Base-by-base conservation (phyloP, 139 green algal species). In the Ostreobium quekettii region DNA sequence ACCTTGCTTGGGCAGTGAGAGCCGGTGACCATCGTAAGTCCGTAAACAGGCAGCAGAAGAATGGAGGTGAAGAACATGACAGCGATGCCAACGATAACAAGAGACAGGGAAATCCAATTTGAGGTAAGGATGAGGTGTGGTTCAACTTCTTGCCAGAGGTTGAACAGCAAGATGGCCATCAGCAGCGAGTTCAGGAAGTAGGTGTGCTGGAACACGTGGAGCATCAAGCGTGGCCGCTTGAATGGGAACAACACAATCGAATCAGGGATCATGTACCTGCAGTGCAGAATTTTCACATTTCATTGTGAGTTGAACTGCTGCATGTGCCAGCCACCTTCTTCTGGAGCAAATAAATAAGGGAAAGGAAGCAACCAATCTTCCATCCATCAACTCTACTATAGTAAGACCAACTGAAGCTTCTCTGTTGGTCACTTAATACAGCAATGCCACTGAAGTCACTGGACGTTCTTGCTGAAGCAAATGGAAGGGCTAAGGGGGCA, bases 181-280 rank as follows among this genome's bases (percentile, higher is more conserved):
- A 46, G 35, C 36, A 77, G 64, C 26, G 47, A 36, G 64, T 76
- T 81, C 30, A 76, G 67, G 48, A 78, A 77, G 48, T 81, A 81
- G 15, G 70, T 62, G 4, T 59, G 38, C 48, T 76, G 75, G 31
- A 81, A 48, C 57, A 73, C 48, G 42, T 42, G 57, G n/a, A 81
- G 66, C 39, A 75, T 60, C 2, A 81, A 4, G 35, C 70, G 75
- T 0, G 75, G 75, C 29, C 47, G 37, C 30, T 56, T 35, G 42
- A 81, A 69, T 68, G 67, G 76, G 48, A 81, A 81, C 1, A 81
- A 62, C 58, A 56, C 5, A 22, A 48, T 42, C 0, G 63, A 74
- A 37, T 74, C 63, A 29, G 61, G 35, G 35, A 68, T 6, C 6
- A 15, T 11, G 36, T 53, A 68, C 8, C 26, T 53, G 35, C 31